Evolutionary conservation across 1,284 basidiomycete species (phyloP), one percentile per base, ranked within the genome.

Genomic region (Fomitopsis betulina): DNA sequence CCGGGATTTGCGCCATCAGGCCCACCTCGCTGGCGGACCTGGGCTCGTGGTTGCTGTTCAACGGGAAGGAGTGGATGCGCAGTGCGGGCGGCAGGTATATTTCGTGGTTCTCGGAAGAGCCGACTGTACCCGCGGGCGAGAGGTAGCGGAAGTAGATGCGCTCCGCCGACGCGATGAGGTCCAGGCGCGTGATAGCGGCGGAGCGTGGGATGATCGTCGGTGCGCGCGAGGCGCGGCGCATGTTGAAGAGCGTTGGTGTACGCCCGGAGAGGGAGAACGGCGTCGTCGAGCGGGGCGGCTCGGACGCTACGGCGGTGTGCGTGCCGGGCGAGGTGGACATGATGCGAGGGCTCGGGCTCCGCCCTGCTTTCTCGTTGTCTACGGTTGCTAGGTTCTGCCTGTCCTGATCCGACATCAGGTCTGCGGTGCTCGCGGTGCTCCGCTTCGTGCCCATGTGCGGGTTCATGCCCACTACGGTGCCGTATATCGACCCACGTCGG

Each of bases 91-190:
- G 96, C 19, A 99, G 87, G 73, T 98, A 98, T 60, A 99, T 96
- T 76, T 98, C 96, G 69, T 91, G 89, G 70, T 86, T 89, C 72
- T 90, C 87, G 23, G 78, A 74, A 33, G 84, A 79, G 59, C 85
- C 85, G 5, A 87, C 80, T 17, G 84, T 80, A 6, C 78, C 81
- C 49, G 83, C 84, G 10, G 87, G 87, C 4, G 88, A 87, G 59
- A 99, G 86, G 75, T 98, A 99, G 49, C 94, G 86, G 67, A 91
- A 89, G 77, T 90, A 98, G 68, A 99, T 98, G 66, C 94, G 89
- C 72, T 98, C 96, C 15, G 96, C 96, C 39, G 91, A 93, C 17
- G 89, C 91, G 64, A 97, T 86, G 63, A 99, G 82, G 74, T 98
- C 94, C 65, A 86, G 79, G 53, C 94, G 90, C 25, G 89, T 89